Evolutionary conservation across 768 basidiomycete species (phyloP).

Genomic region (Lactarius hatsudake): DNA sequence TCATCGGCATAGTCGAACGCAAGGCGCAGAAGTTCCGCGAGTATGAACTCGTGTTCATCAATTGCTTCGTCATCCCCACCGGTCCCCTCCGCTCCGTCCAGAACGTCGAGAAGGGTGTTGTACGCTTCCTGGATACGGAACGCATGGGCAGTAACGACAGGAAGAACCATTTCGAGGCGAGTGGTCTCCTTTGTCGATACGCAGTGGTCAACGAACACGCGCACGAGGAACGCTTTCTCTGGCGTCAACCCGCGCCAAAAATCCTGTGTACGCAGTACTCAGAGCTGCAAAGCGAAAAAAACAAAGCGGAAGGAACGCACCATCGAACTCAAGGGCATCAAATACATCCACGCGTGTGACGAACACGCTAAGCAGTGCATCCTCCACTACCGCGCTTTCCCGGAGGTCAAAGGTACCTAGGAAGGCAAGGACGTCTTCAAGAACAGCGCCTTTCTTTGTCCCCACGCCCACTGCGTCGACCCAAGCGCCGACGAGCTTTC

Average conservation of each 20-base stretch:
- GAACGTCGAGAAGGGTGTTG: slow-evolving; percentile 53
- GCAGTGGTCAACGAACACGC: slow-evolving; percentile 82
- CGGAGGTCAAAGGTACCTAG: slow-evolving; percentile 58
- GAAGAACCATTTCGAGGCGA: slow-evolving; percentile 67
- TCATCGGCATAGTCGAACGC: slow-evolving; percentile 92
- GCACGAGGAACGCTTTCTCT: slow-evolving; percentile 75
- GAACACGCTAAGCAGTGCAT: slow-evolving; percentile 74
- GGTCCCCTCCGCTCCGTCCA: slow-evolving; percentile 40
- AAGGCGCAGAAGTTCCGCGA: slow-evolving; percentile 78
- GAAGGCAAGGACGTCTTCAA: slow-evolving; percentile 47
- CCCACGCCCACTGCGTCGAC: slow-evolving; percentile 51
- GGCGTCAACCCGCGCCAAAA: slow-evolving; percentile 74
- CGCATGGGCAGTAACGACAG: slow-evolving; percentile 82
- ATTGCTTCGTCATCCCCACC: slow-evolving; percentile 39
- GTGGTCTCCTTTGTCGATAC: slow-evolving; percentile 54
- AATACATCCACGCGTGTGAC: slow-evolving; percentile 61
- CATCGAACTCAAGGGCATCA: slow-evolving; percentile 64
- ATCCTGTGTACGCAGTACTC: slow-evolving; percentile 33
- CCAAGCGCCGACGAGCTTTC: slow-evolving; percentile 72
- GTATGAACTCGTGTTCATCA: slow-evolving; percentile 56
- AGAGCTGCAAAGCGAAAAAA: not conserved
- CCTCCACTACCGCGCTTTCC: slow-evolving; percentile 61
- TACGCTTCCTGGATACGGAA: slow-evolving; percentile 69
- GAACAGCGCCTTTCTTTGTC: slow-evolving; percentile 37
- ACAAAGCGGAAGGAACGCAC: slow-evolving; percentile 39